Base-by-base conservation (phyloP, 2,329 filamentous ascomycete genomes). In the Emericellopsis cladophorae region DNA sequence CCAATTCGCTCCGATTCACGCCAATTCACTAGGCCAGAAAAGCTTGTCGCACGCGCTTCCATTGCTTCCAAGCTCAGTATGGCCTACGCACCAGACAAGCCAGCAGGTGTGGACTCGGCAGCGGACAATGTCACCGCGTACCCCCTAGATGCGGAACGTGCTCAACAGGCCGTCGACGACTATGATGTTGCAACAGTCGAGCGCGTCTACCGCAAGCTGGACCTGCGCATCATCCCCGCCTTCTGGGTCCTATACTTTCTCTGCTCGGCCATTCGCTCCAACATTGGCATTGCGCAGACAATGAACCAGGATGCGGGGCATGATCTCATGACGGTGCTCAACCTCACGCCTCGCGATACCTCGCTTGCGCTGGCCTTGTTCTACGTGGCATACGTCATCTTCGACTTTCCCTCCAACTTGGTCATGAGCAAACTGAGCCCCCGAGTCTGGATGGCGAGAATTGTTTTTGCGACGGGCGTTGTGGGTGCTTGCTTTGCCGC, bases 231-330 rank as follows among this genome's bases (percentile, higher is more conserved):
- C 52, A 77, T 79, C 47, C 74, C 74, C 48, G 85, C 88, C 24
- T 90, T 95, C 60, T 95, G 88, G 88, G 60, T 81, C 14, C 72
- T 95, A 14, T 95, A 95, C 65, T 95, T 95, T 56, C 74, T 95
- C 48, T 92, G 86, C 68, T 92, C 87, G 0, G 88, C 86, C 45
- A 92, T 95, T 53, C 80, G 87, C 40, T 92, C 86, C 52, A 95
- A 93, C 61, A 85, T 95, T 48, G 87, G 87, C 46, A 79, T 95
- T 49, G 84, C 88, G n/a, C 86, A 95, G 64, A 95, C 88, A 2
- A 95, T 95, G 88, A 95, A 95, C 62, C 62, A 61, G 24, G 62
- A 71, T 15, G 62, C 72, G 34, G 71, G 74, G 29, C 86, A 95
- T 55, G 81, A 92, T 54, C 75, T 95, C n/a, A 74, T 74, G 49